Evolutionary conservation across 768 basidiomycete species (phyloP), one percentile per base, ranked within the genome.

Genomic region (Podaxis sp.): DNA sequence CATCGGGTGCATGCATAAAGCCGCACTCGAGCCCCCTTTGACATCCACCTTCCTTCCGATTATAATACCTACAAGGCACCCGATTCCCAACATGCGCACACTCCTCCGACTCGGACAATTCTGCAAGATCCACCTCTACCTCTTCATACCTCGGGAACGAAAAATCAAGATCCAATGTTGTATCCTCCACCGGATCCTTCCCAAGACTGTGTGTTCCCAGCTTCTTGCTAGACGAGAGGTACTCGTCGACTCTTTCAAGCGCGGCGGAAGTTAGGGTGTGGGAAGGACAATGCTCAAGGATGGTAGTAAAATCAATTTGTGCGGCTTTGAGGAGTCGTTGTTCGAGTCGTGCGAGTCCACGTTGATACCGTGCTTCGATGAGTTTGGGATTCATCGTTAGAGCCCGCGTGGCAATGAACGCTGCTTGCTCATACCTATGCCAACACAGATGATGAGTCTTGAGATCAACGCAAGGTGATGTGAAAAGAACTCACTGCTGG

Each of bases 21-120:
- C 57, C 57, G 64, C 84, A 86, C 2, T 59, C 38, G 2, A n/a
- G 57, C 1, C 81, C 81, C 25, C 74, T 71, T 19, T 40, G 63
- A 64, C 84, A 85, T 1, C 78, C 79, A 7, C 69, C 72, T 43
- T 33, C 52, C 19, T 54, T 53, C 24, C 78, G 82, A 49, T 87
- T 85, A 67, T 85, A 83, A 68, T 79, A 81, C 55, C 79, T 76
- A 69, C 85, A 86, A 0, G 84, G 77, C 1, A 75, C 71, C 0
- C 71, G 70, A 59, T 81, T 83, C 5, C 84, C 85, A 0, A 61
- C 63, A 64, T 85, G 83, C 19, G 69, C 66, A 65, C 73, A 83
- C 66, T 86, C 85, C 36, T 80, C 81, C n/a, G 82, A 80, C 64
- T 85, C 84, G 0, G 81, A 83, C 36, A 78, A 74, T 0, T 71